A percentile compares a stretch with the other conserved stretches of the same genome.
Evolutionary conservation across 2,329 filamentous ascomycete genomes (phyloP).

Genomic region (Tolypocladium nubicola): DNA sequence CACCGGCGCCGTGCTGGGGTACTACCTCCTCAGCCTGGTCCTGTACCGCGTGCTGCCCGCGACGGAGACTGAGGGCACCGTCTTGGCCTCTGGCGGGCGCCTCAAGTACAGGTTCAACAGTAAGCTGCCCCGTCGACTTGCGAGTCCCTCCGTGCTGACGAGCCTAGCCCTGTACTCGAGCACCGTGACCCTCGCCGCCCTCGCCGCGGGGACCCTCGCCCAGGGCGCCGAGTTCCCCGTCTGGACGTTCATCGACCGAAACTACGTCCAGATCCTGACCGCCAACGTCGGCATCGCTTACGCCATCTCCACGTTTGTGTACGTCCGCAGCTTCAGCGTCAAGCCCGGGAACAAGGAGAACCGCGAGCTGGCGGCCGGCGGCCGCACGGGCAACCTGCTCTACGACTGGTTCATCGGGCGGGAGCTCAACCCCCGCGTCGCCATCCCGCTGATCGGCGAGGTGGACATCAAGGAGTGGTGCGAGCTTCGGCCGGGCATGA

Average conservation of each 20-base stretch:
- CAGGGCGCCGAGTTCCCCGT: slow-evolving; percentile 75
- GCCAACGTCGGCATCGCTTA: slow-evolving; percentile 72
- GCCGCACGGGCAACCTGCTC: slow-evolving; percentile 70
- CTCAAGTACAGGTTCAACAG: slow-evolving; percentile 77
- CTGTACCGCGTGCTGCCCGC: slow-evolving; percentile 72
- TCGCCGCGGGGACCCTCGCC: slow-evolving; percentile 61
- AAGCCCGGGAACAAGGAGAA: slow-evolving; percentile 60
- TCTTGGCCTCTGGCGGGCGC: slow-evolving; percentile 58
- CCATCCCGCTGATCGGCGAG: slow-evolving; percentile 68
- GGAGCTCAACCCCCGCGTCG: slow-evolving; percentile 82
- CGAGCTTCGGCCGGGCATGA: slow-evolving; percentile 83
- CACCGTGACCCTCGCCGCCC: slow-evolving; percentile 58
- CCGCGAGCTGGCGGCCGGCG: slow-evolving; percentile 73
- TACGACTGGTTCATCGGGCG: slow-evolving; percentile 98
- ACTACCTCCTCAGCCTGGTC: slow-evolving; percentile 66
- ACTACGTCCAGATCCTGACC: slow-evolving; percentile 78
- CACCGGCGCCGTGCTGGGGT: slow-evolving; percentile 60
- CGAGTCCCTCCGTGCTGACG: background rate
- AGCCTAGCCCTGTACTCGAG: slow-evolving; percentile 62
- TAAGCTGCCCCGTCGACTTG: slow-evolving; percentile 18
- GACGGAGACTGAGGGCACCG: slow-evolving; percentile 56
- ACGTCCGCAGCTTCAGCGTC: slow-evolving; percentile 72
- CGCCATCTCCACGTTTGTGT: slow-evolving; percentile 64
- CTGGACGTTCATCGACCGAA: slow-evolving; percentile 89
- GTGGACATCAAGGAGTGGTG: slow-evolving; percentile 86